Conservation (phyloP, 768 basidiomycete genomes). For the Coprinopsis cinerea region DNA sequence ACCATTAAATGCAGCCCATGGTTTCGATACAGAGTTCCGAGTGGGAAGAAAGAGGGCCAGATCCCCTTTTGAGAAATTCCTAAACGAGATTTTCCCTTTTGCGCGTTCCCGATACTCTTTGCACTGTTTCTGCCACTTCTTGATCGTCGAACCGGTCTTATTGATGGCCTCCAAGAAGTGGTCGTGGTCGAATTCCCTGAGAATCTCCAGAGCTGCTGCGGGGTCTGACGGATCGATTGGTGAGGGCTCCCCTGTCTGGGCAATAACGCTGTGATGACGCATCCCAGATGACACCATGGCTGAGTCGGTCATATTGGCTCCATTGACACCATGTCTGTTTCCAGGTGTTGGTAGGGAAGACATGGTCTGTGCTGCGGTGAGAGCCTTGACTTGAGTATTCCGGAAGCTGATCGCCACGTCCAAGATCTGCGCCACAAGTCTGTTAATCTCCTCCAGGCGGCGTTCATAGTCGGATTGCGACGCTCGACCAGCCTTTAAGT, state of each 20-base stretch:
- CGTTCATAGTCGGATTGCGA: slow-evolving; percentile 67
- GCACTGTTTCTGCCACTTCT: slow-evolving; percentile 97
- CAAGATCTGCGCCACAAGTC: slow-evolving; percentile 76
- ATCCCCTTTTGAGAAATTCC: slow-evolving; percentile 93
- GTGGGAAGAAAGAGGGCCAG: slow-evolving; percentile 95
- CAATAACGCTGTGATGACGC: slow-evolving; percentile 46
- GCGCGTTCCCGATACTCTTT: slow-evolving; percentile 94
- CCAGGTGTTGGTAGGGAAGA: slow-evolving; percentile 43
- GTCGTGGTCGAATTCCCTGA: slow-evolving; percentile 78
- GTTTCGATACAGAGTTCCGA: slow-evolving; percentile 85
- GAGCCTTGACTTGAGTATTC: slow-evolving; percentile 67
- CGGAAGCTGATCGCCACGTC: slow-evolving; percentile 77
- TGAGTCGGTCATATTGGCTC: slow-evolving; percentile 43
- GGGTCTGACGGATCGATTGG: slow-evolving; percentile 79
- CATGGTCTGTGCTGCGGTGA: slow-evolving; percentile 57
- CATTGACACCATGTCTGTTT: slow-evolving; percentile 32
- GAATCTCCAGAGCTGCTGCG: slow-evolving; percentile 56
- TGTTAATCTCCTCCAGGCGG: slow-evolving; percentile 54
- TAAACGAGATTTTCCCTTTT: slow-evolving; percentile 93
- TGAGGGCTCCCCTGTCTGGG: slow-evolving; percentile 54
- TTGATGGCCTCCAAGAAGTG: slow-evolving; percentile 77
- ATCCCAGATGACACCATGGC: slow-evolving; percentile 41
- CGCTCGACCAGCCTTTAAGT: slow-evolving; percentile 61
- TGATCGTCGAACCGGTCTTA: slow-evolving; percentile 80
- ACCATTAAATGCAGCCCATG: slow-evolving; percentile 99